Evolutionary conservation across 257 asterid genomes (phyloP), one percentile per base, ranked within the genome.

Genomic region (Plectranthus barbatus): DNA sequence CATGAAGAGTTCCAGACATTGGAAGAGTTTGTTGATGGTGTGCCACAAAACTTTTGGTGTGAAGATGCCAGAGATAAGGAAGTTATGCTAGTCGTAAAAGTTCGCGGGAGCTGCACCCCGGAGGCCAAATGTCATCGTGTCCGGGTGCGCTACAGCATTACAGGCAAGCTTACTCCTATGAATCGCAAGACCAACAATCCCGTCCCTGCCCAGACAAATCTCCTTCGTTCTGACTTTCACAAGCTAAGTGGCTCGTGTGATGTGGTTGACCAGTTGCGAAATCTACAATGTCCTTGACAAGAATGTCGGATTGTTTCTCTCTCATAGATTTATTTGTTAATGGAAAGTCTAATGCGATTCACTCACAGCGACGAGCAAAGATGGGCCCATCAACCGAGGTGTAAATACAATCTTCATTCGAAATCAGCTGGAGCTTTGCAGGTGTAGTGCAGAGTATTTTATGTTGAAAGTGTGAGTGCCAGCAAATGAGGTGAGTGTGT

Each of bases 31-130:
- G 88, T 92, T 1, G 99, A 93, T 52, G 99, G 99, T 4, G 74
- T 78, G 48, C 95, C 96, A 9, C 91, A 75, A 67, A 93, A 81
- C 78, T 77, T 74, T 44, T 93, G 97, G 96, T 86, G 96, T 39
- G 99, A 93, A 86, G 97, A 90, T 80, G 82, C 90, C 13, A 87
- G 91, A 71, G 96, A 93, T 75, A 87, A 93, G 80, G 99, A 93
- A 79, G 95, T 77, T 8, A 78, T 87, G 24, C 79, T 93, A 63
- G 73, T 64, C 13, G 72, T 85, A 34, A 79, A 72, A 62, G 79
- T 90, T 52, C 69, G 67, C 0, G 97, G 99, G 13, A 77, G 80
- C 80, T 84, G 78, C 79, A 74, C 96, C 15, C 68, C 79, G 0
- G 89, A 79, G 69, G 57, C 78, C 42, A 84, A 60, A 71, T 59